Percentiles rank a stretch among this genome's conserved stretches.
phyloP scores from a whole-genome alignment of 2,329 filamentous ascomycete species.

The Cyclaneusma minus region DNA sequence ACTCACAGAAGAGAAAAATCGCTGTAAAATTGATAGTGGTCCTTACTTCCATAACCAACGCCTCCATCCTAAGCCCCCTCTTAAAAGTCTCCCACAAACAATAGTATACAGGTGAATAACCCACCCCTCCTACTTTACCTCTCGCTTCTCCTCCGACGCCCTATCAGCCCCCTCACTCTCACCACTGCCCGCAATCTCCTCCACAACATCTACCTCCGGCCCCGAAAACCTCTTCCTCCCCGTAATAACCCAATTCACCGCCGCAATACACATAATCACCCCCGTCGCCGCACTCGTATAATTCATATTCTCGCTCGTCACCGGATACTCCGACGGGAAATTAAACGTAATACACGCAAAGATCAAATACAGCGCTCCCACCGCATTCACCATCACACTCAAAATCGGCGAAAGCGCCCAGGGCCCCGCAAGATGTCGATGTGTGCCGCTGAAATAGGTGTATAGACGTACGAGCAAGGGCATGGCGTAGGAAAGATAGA shows the following conservation, averaged over 20 bases:
- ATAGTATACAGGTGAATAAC: too few species aligned
- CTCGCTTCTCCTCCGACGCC: too few species aligned
- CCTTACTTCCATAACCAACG: too few species aligned
- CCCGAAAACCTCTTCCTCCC: constrained; percentile 33
- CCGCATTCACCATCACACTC: constrained; percentile 23
- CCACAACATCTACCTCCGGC: constrained; percentile 19
- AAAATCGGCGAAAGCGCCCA: constrained; percentile 25
- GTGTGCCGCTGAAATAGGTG: constrained; percentile 25
- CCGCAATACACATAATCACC: constrained; percentile 32
- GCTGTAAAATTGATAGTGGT: too few species aligned
- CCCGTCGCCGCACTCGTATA: constrained; percentile 40
- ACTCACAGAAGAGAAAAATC: too few species aligned
- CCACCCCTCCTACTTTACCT: too few species aligned
- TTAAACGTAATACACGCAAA: constrained; percentile 41
- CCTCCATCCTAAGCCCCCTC: too few species aligned
- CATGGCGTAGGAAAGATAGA: constrained; percentile 42
- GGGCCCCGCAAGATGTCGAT: constrained; percentile 20
- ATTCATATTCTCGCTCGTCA: constrained; percentile 39
- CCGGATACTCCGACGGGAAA: constrained; percentile 32
- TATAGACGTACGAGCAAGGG: constrained; percentile 34
- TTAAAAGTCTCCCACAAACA: too few species aligned
- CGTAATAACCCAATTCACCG: constrained; percentile 34
- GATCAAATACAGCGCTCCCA: constrained; percentile 33
- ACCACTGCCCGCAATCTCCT: too few species aligned
- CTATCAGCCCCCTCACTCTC: too few species aligned